Percentiles rank a stretch among this genome's conserved stretches.
Evolutionary conservation across 176 grass and related monocot species (phyloP).

Genomic region (Oryza glaberrima): DNA sequence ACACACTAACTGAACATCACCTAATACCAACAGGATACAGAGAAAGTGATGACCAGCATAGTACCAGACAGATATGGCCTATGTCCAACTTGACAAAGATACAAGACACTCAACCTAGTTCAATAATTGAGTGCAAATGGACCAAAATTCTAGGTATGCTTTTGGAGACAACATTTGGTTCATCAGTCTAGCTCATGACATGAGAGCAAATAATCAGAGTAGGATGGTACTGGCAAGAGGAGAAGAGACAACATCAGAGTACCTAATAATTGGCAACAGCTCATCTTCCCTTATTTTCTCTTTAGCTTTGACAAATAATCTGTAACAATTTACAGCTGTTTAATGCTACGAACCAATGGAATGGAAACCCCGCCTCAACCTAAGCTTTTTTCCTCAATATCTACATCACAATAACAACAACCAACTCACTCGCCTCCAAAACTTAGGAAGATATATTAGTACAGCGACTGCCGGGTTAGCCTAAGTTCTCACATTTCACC

Average conservation of each 20-base stretch:
- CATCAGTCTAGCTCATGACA: slow-evolving; percentile 33
- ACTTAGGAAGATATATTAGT: slow-evolving; percentile 42
- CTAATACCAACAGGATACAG: not conserved
- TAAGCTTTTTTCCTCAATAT: slow-evolving; percentile 42
- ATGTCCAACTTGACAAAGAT: not conserved
- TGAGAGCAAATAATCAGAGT: not conserved
- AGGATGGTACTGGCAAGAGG: not conserved
- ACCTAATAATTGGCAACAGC: slow-evolving; percentile 36
- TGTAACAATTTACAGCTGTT: slow-evolving; percentile 72
- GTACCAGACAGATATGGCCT: not conserved
- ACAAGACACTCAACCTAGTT: not conserved
- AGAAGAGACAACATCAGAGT: slow-evolving; percentile 22
- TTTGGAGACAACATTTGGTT: slow-evolving; percentile 23
- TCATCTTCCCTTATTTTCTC: slow-evolving; percentile 48
- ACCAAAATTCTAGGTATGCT: slow-evolving; percentile 10
- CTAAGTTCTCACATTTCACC: slow-evolving; percentile 15
- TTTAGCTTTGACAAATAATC: slow-evolving; percentile 60
- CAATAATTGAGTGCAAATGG: not conserved
- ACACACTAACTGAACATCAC: not conserved
- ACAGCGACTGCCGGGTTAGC: slow-evolving; percentile 16
- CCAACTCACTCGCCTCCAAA: slow-evolving; percentile 53
- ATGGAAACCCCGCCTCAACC: slow-evolving; percentile 44
- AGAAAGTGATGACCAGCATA: not conserved
- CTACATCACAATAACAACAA: slow-evolving; percentile 49
- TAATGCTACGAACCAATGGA: slow-evolving; percentile 54